Conservation (phyloP, 805 yeast genomes). For the Kuraishia cidri region DNA sequence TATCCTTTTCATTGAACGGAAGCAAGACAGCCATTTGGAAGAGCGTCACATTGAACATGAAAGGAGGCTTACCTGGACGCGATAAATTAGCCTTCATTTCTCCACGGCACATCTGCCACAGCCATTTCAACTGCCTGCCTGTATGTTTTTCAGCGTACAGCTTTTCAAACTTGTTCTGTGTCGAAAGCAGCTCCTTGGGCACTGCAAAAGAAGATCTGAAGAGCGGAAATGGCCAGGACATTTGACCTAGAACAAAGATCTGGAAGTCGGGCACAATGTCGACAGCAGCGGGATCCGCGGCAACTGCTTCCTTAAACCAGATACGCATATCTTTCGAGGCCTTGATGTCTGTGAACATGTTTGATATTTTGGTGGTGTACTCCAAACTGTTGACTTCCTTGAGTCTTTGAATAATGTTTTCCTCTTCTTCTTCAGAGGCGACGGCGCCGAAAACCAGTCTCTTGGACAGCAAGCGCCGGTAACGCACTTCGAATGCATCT, state of each 20-base stretch:
- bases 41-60: constrained; percentile 70
- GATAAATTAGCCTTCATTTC: constrained; percentile 84
- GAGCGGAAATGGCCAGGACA: constrained; percentile 74
- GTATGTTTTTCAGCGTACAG: constrained; percentile 69
- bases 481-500: constrained; percentile 91
- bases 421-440: constrained; percentile 80
- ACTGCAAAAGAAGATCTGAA: constrained; percentile 42
- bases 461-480: constrained; percentile 81
- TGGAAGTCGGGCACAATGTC: constrained; percentile 41
- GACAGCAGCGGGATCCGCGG: constrained; percentile 22
- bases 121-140: constrained; percentile 90
- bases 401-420: constrained; percentile 71
- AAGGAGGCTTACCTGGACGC: constrained; percentile 75
- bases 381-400: constrained; percentile 88
- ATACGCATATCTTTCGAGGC: constrained; percentile 68
- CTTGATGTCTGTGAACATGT: constrained; percentile 92
- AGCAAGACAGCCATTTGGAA: constrained; percentile 82
- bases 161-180: constrained; percentile 59
- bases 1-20: constrained; percentile 68
- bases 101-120: constrained; percentile 90
- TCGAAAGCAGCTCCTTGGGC: constrained; percentile 57
- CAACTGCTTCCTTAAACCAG: constrained; percentile 40
- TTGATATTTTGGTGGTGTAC: constrained; percentile 87
- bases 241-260: constrained; percentile 76
- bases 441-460: constrained; percentile 84